Evolutionary conservation across 495 filamentous ascomycete genomes (phyloP).

Genomic region (Cercophora samala): DNA sequence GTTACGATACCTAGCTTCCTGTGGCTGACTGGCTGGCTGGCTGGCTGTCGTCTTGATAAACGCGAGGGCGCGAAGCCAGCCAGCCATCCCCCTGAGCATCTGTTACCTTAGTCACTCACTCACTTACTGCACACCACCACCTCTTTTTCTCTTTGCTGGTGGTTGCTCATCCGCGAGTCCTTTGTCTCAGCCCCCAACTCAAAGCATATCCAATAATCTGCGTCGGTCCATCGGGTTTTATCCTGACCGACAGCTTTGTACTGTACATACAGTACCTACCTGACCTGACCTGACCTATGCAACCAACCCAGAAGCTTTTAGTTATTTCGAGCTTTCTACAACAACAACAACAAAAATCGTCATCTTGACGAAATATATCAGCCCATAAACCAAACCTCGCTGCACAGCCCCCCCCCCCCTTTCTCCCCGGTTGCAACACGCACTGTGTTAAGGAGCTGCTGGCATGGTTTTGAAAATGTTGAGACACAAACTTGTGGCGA

Average conservation of each 20-base stretch:
- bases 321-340: no score
- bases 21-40: no score
- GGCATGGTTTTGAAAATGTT: background rate
- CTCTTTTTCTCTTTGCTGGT: background rate
- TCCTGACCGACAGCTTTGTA: background rate
- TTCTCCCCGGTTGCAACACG: no score
- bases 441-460: background rate
- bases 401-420: no score
- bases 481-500: background rate
- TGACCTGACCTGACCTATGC: no score
- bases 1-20: no score
- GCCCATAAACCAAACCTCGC: background rate
- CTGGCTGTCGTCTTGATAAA: background rate
- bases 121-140: no score
- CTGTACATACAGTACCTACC: no score
- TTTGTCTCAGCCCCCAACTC: background rate
- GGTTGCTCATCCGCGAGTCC: background rate
- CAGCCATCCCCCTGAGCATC: background rate
- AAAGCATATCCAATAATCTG: background rate
- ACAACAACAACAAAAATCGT: background rate
- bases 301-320: no score
- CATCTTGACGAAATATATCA: background rate
- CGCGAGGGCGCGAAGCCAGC: background rate
- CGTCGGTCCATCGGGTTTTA: background rate
- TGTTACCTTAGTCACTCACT: no score